Conservation (phyloP, 2,329 filamentous ascomycete species). For the Amesomyces nigricolor region DNA sequence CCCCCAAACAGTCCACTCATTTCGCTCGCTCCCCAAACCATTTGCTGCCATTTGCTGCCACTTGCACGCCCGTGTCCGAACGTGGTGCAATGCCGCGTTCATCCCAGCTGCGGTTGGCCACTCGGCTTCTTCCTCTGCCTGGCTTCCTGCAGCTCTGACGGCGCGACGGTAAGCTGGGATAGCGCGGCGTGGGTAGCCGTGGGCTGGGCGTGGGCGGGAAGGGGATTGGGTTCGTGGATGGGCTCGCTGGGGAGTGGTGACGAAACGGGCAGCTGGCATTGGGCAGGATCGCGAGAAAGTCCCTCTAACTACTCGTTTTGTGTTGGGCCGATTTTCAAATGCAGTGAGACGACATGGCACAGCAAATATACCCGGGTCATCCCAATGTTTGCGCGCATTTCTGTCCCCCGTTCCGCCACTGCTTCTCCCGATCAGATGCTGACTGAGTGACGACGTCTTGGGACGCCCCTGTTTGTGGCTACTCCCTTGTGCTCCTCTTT, state of each 20-base stretch:
- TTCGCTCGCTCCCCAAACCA: too few relatives aligned
- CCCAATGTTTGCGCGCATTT: neutral
- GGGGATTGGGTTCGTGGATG: neutral
- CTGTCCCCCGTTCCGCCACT: constrained; percentile 10
- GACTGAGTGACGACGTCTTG: too few relatives aligned
- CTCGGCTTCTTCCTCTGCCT: neutral
- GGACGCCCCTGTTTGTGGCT: too few relatives aligned
- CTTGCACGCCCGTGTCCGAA: constrained; percentile 3
- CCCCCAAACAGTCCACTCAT: too few relatives aligned
- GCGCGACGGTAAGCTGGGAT: neutral
- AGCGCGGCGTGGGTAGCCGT: neutral
- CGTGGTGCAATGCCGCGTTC: neutral
- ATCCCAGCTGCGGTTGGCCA: constrained; percentile 5
- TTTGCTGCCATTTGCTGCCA: neutral
- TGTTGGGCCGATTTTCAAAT: constrained; percentile 13
- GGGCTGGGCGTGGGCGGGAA: neutral
- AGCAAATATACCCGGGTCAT: too few relatives aligned
- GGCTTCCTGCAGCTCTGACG: neutral
- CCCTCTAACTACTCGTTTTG: constrained; percentile 1
- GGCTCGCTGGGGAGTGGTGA: neutral
- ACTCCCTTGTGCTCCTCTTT: too few relatives aligned
- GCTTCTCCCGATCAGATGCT: constrained; percentile 1
- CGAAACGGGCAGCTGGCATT: constrained; percentile 5
- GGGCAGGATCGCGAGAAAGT: constrained; percentile 7
- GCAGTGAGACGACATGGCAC: constrained; percentile 8